These are phyloP conservation scores for Naganishia vaughanmartiniae DNA, from an alignment of 768 basidiomycete species.

Conservation along the genomic window DNA sequence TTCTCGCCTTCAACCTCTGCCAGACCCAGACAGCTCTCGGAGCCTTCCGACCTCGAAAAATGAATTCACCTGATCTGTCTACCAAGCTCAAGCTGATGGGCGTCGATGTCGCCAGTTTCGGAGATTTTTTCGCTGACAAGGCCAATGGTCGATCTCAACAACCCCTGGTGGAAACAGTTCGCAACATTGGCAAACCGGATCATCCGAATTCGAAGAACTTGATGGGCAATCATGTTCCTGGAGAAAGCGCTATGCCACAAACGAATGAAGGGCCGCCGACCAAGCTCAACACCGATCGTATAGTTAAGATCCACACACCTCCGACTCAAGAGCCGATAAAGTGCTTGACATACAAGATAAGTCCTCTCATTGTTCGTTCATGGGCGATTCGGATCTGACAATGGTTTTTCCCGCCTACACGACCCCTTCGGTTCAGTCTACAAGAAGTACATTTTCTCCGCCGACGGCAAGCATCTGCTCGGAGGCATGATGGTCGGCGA, in stretches of 20 bases:
- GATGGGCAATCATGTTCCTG: slow-evolving; percentile 33
- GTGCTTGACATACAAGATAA: slow-evolving; percentile 59
- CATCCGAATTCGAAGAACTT: slow-evolving; percentile 30
- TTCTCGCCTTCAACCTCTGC: slow-evolving; percentile 70
- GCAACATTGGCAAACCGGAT: slow-evolving; percentile 31
- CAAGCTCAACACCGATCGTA: slow-evolving; percentile 28
- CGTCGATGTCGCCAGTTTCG: slow-evolving; percentile 57
- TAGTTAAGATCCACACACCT: slow-evolving; percentile 39
- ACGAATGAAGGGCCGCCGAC: slow-evolving; percentile 36
- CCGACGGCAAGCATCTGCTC: slow-evolving; percentile 67
- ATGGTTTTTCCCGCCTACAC: slow-evolving; percentile 39
- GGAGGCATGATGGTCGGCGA: slow-evolving; percentile 82
- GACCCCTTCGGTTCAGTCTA: slow-evolving; percentile 71
- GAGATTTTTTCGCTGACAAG: slow-evolving; percentile 69
- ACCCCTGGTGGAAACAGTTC: slow-evolving; percentile 37
- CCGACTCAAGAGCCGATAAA: slow-evolving; percentile 57
- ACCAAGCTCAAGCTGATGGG: slow-evolving; percentile 70
- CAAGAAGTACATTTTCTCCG: slow-evolving; percentile 73
- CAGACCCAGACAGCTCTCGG: slow-evolving; percentile 57
- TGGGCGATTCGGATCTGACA: background rate
- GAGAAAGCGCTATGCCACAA: slow-evolving; percentile 27
- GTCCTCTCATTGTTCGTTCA: background rate
- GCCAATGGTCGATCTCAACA: slow-evolving; percentile 36
- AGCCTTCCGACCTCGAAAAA: slow-evolving; percentile 55
- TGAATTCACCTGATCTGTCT: slow-evolving; percentile 67